A percentile compares a stretch with the other conserved stretches of the same genome.
Conservation (phyloP, 805 yeast genomes). For the Alloascoidea hylecoeti region DNA sequence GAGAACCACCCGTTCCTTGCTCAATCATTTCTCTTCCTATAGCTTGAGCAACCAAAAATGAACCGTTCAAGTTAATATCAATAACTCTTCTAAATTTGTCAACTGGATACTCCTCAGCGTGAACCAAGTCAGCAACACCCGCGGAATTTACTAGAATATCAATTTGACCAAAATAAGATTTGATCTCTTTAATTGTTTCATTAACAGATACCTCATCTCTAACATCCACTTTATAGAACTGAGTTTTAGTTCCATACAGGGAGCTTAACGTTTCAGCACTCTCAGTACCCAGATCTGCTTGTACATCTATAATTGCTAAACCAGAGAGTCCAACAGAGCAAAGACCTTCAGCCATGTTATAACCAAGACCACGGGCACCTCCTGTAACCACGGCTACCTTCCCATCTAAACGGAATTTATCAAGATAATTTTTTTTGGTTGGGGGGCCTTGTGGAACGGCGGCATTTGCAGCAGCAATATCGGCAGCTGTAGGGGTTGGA, state of each 20-base stretch:
- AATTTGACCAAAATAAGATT: slow-evolving; percentile 36
- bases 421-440: slow-evolving; percentile 20
- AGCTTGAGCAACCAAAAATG: slow-evolving; percentile 51
- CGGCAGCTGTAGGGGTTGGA: slow-evolving; percentile 22
- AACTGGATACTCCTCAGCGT: slow-evolving; percentile 56
- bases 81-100: slow-evolving; percentile 47
- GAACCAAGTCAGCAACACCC: slow-evolving; percentile 55
- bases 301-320: slow-evolving; percentile 37
- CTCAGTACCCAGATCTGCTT: slow-evolving; percentile 46
- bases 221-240: slow-evolving; percentile 53
- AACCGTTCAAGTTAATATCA: slow-evolving; percentile 54
- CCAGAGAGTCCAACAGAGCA: slow-evolving; percentile 41
- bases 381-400: slow-evolving; percentile 53
- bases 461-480: slow-evolving; percentile 20
- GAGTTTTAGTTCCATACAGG: slow-evolving; percentile 38
- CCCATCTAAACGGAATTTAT: slow-evolving; percentile 41
- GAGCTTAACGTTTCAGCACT: slow-evolving; percentile 40
- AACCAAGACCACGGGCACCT: slow-evolving; percentile 56
- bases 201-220: slow-evolving; percentile 35
- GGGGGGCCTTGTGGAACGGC: slow-evolving; percentile 12
- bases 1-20: slow-evolving; percentile 38
- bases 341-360: slow-evolving; percentile 46
- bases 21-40: slow-evolving; percentile 54
- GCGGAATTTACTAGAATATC: slow-evolving; percentile 50
- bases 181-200: slow-evolving; percentile 35